A percentile compares a stretch with the other conserved stretches of the same genome.
Evolutionary conservation across 2,329 filamentous ascomycete species (phyloP).

Genomic region (Apiospora arundinis): DNA sequence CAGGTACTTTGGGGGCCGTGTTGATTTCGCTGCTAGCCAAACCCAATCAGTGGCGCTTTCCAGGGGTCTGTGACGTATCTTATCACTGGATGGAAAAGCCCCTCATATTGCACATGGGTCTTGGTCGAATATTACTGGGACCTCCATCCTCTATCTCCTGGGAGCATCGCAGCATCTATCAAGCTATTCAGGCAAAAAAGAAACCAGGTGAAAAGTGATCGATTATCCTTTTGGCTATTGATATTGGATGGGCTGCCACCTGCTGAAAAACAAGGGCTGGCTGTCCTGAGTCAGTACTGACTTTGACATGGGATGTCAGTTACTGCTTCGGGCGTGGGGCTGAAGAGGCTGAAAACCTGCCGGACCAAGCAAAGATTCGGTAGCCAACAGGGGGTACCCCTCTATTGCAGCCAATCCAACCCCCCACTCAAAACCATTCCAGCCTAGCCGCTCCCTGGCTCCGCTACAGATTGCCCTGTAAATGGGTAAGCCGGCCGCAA

Average conservation of each 20-base stretch:
- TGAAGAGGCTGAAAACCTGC: constrained; percentile 16
- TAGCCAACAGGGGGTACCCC: constrained; percentile 8
- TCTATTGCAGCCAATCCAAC: neutral
- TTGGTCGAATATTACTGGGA: neutral
- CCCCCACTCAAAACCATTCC: neutral
- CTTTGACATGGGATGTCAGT: neutral
- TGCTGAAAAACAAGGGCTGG: neutral
- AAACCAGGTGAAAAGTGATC: neutral
- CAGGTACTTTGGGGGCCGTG: neutral
- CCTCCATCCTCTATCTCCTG: neutral
- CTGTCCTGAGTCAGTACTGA: neutral
- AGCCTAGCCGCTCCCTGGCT: neutral
- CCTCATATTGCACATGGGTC: neutral
- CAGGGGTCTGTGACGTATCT: constrained; percentile 10
- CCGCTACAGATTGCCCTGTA: neutral
- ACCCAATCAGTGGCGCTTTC: neutral
- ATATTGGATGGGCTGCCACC: neutral
- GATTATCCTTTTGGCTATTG: neutral
- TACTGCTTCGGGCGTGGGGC: constrained; percentile 1
- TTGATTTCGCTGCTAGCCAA: neutral
- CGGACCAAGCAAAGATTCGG: neutral
- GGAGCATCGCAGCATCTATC: neutral
- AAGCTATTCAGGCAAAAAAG: neutral
- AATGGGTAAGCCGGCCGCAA: neutral
- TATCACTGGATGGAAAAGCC: neutral